Evolutionary conservation across 2,329 filamentous ascomycete genomes (phyloP).

Genomic region (Fusarium lyarnte): DNA sequence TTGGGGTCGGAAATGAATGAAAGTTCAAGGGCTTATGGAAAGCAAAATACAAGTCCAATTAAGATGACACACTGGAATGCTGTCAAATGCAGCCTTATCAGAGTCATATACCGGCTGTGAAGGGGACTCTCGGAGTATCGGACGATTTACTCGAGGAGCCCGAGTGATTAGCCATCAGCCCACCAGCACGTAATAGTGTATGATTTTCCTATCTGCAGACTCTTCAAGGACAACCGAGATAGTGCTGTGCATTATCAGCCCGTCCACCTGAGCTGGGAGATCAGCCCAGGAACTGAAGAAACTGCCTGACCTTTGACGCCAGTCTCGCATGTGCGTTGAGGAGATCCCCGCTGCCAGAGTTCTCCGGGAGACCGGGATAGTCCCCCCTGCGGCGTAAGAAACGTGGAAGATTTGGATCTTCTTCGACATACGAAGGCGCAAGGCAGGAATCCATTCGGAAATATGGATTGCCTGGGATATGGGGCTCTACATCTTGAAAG

Average conservation of each 20-base stretch:
- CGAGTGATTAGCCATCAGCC: background rate
- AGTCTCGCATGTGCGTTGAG: background rate
- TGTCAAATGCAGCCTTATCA: background rate
- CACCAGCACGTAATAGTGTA: constrained; percentile 3
- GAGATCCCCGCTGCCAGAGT: background rate
- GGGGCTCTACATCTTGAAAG: background rate
- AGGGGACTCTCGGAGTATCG: background rate
- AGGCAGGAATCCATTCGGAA: background rate
- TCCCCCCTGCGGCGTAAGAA: background rate
- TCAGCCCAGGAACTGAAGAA: background rate
- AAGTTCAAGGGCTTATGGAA: background rate
- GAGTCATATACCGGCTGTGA: constrained; percentile 10
- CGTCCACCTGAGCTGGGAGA: background rate
- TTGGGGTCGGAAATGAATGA: constrained; percentile 7
- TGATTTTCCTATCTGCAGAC: background rate
- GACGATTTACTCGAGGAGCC: background rate
- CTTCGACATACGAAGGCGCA: background rate
- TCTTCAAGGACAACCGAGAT: background rate
- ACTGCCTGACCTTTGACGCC: background rate
- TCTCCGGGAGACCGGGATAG: background rate
- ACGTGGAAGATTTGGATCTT: background rate
- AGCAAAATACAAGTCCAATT: background rate
- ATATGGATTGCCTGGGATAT: background rate
- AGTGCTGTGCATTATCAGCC: constrained; percentile 1
- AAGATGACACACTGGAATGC: background rate